Evolutionary conservation across 108 stramenopile species (phyloP).

Genomic region (Discostella pseudostelligera): DNA sequence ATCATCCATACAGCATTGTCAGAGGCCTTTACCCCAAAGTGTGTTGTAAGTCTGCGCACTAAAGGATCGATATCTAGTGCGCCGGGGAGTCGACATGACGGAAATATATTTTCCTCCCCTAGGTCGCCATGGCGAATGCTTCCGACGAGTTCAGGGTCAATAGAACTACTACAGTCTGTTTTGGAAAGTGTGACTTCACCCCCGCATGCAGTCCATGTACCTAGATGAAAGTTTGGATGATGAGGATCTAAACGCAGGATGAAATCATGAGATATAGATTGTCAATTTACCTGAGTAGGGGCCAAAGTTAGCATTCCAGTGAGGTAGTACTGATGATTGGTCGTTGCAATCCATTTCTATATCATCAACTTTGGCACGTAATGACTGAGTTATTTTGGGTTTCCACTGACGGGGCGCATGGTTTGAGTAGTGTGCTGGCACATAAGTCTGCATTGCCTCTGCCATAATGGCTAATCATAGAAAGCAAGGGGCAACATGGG

Average conservation of each 20-base stretch:
- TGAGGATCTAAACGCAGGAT: constrained; percentile 1
- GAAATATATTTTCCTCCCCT: constrained; percentile 16
- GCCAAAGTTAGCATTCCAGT: constrained; percentile 25
- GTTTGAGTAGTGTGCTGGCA: constrained; percentile 1
- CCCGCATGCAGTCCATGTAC: constrained; percentile 18
- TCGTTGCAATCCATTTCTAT: neutral
- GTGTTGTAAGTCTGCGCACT: constrained; percentile 44
- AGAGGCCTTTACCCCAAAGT: constrained; percentile 51
- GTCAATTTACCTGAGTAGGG: constrained; percentile 17
- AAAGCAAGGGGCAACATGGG: neutral
- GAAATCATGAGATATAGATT: neutral
- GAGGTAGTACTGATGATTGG: constrained; percentile 1
- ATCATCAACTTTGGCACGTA: neutral
- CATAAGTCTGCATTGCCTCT: constrained; percentile 17
- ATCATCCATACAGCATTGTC: constrained; percentile 76
- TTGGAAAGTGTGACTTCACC: constrained; percentile 10
- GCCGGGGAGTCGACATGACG: constrained; percentile 61
- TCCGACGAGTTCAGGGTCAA: neutral
- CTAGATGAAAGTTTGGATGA: constrained; percentile 1
- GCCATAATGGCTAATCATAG: constrained; percentile 43
- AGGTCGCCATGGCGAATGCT: neutral
- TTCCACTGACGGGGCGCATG: constrained; percentile 28
- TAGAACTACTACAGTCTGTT: neutral
- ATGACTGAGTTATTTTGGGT: constrained; percentile 4
- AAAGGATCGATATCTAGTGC: constrained; percentile 62